Conservation (phyloP, 495 filamentous ascomycete species). For the Neurospora sp. region DNA sequence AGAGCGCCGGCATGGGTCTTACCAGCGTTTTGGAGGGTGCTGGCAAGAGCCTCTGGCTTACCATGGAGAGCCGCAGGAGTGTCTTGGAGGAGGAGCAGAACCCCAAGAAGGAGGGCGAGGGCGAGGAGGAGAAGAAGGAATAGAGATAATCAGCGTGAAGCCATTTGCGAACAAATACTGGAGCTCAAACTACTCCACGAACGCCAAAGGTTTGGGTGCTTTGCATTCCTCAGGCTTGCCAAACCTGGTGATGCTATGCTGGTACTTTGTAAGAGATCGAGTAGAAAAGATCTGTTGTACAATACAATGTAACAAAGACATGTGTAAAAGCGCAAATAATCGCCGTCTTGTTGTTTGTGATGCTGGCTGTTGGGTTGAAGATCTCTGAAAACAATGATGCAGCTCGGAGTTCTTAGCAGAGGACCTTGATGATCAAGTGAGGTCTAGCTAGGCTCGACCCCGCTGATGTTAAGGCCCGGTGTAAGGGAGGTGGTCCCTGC, state of each 20-base stretch:
- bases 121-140: conserved; percentile 22
- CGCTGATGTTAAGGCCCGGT: not conserved
- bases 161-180: not conserved
- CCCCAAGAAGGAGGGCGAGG: conserved; percentile 23
- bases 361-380: not conserved
- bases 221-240: not conserved
- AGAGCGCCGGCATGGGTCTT: conserved; percentile 62
- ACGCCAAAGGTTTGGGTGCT: not conserved
- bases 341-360: not conserved
- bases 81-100: conserved; percentile 69
- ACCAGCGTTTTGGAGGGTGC: conserved; percentile 65
- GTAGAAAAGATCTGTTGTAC: not conserved
- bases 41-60: conserved; percentile 70
- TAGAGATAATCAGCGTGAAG: conserved; percentile 12
- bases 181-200: not conserved
- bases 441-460: not conserved
- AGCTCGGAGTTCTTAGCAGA: not conserved
- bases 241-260: not conserved
- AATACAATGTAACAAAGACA: not conserved
- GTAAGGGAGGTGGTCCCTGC: not conserved
- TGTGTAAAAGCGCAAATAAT: not conserved
- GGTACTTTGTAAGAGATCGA: not conserved
- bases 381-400: not conserved
- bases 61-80: conserved; percentile 65
- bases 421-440: not conserved